A percentile compares a stretch with the other conserved stretches of the same genome.
Evolutionary conservation across 129 eudicot species (phyloP).

Genomic region (Helianthus annuus): HanXRQr2.0-SUNRISE NC_035447.2:146224853-146225352

Average conservation of each 20-base stretch:
- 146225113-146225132: slow-evolving; percentile 51
- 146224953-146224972: slow-evolving; percentile 95
- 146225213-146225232: slow-evolving; percentile 84
- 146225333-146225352: neutral
- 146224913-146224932: neutral
- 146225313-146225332: neutral
- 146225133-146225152: slow-evolving; percentile 99
- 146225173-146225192: slow-evolving; percentile 99
- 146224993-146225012: slow-evolving; percentile 96
- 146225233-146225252: slow-evolving; percentile 30
- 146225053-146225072: neutral
- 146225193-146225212: slow-evolving; percentile 88
- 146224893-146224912: neutral
- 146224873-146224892: neutral
- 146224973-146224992: slow-evolving; percentile 98
- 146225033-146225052: slow-evolving; percentile 65
- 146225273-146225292: neutral
- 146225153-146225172: slow-evolving; percentile 93
- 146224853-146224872: slow-evolving; percentile 94
- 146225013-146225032: slow-evolving; percentile 97
- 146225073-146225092: neutral
- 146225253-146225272: neutral
- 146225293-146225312: neutral
- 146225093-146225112: neutral
- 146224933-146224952: slow-evolving; percentile 29